Base-by-base conservation (phyloP, 2,329 filamentous ascomycete species). In the Monosporascus sp. region DNA sequence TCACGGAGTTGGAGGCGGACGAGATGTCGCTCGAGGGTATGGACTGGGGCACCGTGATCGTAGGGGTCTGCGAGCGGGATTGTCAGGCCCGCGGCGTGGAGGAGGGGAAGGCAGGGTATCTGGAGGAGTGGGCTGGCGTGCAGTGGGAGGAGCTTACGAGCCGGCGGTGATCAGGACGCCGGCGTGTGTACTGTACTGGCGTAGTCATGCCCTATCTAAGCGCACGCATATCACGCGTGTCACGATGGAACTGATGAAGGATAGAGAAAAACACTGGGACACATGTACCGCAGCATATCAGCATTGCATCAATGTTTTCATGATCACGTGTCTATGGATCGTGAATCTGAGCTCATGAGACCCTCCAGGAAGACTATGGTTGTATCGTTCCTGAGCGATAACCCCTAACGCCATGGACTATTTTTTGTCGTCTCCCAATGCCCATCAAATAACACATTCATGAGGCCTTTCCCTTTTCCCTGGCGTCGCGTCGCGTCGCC, bases 81-180 rank as follows among this genome's bases (percentile, higher is more conserved):
- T 97, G 94, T 67, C 77, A 80, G 62, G 82, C 83, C 17, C 69
- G 70, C 6, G 80, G 81, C 1, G 78, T 83, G 6, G 70, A 71
- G 14, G 74, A 79, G 37, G 88, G 84, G 0, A 79, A 84, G 64
- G 81, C 85, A 1, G 89, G 86, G 1, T 97, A 95, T 71, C 65
- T 91, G 18, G 94, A 97, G 75, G 94, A 99, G 72, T 99, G 94
- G 93, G 85, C 82, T n/a, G 94, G 93, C 6, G 94, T 97, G 58
- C 94, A 99, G 71, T 99, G 93, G 94, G 94, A 99, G 72, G 92
- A 97, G 70, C 64, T 84, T 56, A 68, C 67, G 20, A 20, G 20
- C 18, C 36, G 56, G 45, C 25, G 54, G 31, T 36, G 52, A 53
- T 37, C 46, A 41, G 47, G 47, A 31, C 38, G 9, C 5, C 11